These are phyloP conservation scores for Penicillium corylophilum DNA, from an alignment of 2,329 filamentous ascomycete genomes.

Conservation along the genomic window DNA sequence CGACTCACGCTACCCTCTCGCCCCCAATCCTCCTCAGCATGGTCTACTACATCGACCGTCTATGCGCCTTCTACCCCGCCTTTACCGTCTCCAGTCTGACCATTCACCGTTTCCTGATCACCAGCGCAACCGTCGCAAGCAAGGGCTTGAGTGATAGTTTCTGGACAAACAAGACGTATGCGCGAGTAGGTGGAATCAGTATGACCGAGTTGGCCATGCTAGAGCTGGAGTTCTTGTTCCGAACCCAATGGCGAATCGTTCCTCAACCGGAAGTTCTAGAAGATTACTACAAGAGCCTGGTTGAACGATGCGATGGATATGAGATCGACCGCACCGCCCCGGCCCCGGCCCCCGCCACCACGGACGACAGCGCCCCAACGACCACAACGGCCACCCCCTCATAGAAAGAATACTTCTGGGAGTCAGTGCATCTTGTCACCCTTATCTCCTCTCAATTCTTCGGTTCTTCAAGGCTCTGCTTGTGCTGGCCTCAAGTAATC, in stretches of 20 bases:
- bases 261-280: constrained; percentile 90
- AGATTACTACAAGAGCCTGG: constrained; percentile 86
- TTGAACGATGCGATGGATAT: constrained; percentile 65
- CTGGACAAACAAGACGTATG: constrained; percentile 97
- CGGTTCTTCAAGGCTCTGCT: neutral
- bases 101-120: constrained; percentile 95
- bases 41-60: constrained; percentile 97
- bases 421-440: neutral
- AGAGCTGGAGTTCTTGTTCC: constrained; percentile 88
- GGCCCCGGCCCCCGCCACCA: neutral
- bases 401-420: neutral
- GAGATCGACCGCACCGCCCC: constrained; percentile 45
- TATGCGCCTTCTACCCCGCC: constrained; percentile 87
- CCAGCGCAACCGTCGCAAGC: constrained; percentile 89
- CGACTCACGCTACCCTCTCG: constrained; percentile 88
- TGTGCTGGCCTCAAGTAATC: constrained; percentile 20
- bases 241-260: constrained; percentile 95
- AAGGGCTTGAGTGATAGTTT: constrained; percentile 96
- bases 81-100: constrained; percentile 97
- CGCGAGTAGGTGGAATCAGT: constrained; percentile 87
- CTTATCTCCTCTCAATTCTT: neutral
- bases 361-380: constrained; percentile 7
- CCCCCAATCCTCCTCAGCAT: constrained; percentile 95
- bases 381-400: constrained; percentile 12
- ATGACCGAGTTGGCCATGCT: constrained; percentile 85